Evolutionary conservation across 345 rosid species (phyloP), one percentile per base, ranked within the genome.

Genomic region (Psidium guajava): DNA sequence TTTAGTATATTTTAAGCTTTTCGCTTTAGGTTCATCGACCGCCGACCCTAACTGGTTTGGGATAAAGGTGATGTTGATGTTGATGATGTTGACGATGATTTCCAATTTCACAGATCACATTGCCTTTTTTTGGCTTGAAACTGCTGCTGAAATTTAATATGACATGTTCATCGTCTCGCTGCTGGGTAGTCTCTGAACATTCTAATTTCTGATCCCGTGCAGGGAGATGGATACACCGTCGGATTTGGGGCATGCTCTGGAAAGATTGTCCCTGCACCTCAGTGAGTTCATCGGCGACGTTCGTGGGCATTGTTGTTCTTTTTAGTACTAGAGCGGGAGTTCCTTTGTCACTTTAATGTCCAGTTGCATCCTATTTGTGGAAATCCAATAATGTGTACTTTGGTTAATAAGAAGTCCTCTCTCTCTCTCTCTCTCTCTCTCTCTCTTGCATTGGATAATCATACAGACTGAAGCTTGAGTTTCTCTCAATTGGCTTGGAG

Each of bases 201-300:
- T 69, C 77, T 69, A 69, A 69, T 20, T 36, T 69, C 25, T 69
- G 77, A 69, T 69, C 47, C 77, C 1, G 3, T 36, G 87, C 93
- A 95, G 99, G 99, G 99, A 87, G 91, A 92, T 85, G 97, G 98
- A 54, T 97, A 96, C 90, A 94, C 85, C 81, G 92, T 95, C 74
- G 99, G 99, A 54, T 97, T 97, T 64, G 99, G 99, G 54, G 92
- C 92, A 18, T 97, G 99, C 92, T 84, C 93, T 1, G 99, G 99
- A 80, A 97, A 92, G 86, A 88, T 97, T 77, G 88, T 91, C 86
- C 96, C 99, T 47, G 88, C 95, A 83, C 88, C 75, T 28, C 89
- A 88, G 42, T 90, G 87, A 89, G 61, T 61, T 25, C 12, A 53
- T 83, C 53, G 2, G 47, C 25, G 1, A 24, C 47, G 77, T 2